Evolutionary conservation across 805 yeast genomes (phyloP).

Genomic region (Torulaspora franciscae): DNA sequence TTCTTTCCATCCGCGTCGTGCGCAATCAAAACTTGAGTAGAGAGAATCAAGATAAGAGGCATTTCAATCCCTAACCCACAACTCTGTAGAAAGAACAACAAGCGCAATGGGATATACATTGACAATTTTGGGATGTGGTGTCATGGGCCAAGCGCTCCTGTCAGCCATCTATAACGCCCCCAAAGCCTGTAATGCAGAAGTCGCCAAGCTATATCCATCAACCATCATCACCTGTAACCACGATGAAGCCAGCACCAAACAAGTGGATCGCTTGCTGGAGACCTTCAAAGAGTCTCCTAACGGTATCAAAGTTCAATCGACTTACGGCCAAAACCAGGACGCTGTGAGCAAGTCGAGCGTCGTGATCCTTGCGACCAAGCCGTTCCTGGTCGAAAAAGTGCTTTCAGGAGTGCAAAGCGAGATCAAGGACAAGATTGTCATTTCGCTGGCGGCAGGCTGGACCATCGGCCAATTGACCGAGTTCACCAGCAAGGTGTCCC

Average conservation of each 20-base stretch:
- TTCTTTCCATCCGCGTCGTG: conserved; percentile 1
- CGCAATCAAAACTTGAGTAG: neutral
- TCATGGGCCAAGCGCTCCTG: conserved; percentile 90
- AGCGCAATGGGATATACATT: conserved; percentile 47
- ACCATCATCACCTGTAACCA: conserved; percentile 73
- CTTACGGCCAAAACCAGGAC: conserved; percentile 47
- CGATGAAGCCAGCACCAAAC: conserved; percentile 40
- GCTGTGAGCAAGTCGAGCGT: conserved; percentile 66
- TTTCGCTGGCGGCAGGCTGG: conserved; percentile 90
- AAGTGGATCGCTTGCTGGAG: conserved; percentile 46
- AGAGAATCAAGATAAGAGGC: neutral
- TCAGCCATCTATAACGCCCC: conserved; percentile 49
- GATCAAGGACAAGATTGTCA: conserved; percentile 53
- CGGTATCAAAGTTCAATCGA: conserved; percentile 49
- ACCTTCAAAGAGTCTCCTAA: conserved; percentile 40
- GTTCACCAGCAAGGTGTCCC: conserved; percentile 56
- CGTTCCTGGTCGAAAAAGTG: conserved; percentile 65
- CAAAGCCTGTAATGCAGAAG: conserved; percentile 24
- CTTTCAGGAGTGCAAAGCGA: conserved; percentile 46
- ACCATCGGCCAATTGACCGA: conserved; percentile 62
- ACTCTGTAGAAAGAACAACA: neutral
- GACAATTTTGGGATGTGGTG: conserved; percentile 87
- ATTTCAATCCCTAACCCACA: neutral
- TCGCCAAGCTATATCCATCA: conserved; percentile 49
- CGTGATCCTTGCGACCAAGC: conserved; percentile 82